Conservation (phyloP, 768 basidiomycete genomes). For the Lactifluus hygrophoroides region DNA sequence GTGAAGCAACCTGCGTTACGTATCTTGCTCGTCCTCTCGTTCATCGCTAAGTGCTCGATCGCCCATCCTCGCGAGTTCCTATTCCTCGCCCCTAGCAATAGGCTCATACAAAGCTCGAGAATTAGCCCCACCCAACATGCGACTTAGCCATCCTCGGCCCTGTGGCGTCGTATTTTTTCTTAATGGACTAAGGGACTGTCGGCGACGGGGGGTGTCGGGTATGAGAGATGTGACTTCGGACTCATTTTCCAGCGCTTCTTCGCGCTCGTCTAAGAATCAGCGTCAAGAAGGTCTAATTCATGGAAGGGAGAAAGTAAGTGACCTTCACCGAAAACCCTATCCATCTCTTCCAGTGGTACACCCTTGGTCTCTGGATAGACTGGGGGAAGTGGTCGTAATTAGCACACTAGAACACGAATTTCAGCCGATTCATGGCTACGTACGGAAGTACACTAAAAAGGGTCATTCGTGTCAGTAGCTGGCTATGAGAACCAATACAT, state of each 20-base stretch:
- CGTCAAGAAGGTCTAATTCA: neutral
- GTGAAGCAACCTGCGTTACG: neutral
- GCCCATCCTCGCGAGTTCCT: slow-evolving; percentile 50
- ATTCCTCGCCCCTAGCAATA: slow-evolving; percentile 41
- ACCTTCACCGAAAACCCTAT: slow-evolving; percentile 86
- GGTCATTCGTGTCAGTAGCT: slow-evolving; percentile 3
- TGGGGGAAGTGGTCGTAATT: slow-evolving; percentile 24
- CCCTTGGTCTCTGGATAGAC: slow-evolving; percentile 86
- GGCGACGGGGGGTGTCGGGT: slow-evolving; percentile 31
- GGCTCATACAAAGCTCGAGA: slow-evolving; percentile 38
- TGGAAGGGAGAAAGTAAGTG: slow-evolving; percentile 3
- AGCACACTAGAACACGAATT: neutral
- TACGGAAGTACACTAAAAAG: slow-evolving; percentile 63
- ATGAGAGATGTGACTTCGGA: slow-evolving; percentile 53
- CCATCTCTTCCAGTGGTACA: slow-evolving; percentile 85
- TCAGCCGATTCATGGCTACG: neutral
- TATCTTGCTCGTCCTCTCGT: slow-evolving; percentile 22
- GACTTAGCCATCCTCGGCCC: slow-evolving; percentile 40
- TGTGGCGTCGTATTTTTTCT: slow-evolving; percentile 22
- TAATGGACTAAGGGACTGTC: slow-evolving; percentile 29
- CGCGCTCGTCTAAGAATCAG: slow-evolving; percentile 32
- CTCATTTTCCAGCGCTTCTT: slow-evolving; percentile 59
- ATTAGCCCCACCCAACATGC: slow-evolving; percentile 38
- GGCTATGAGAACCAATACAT: slow-evolving; percentile 22
- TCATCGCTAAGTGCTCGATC: slow-evolving; percentile 25